Conservation (phyloP, 2,329 filamentous ascomycete species). For the Chrysoporthe puriensis region DNA sequence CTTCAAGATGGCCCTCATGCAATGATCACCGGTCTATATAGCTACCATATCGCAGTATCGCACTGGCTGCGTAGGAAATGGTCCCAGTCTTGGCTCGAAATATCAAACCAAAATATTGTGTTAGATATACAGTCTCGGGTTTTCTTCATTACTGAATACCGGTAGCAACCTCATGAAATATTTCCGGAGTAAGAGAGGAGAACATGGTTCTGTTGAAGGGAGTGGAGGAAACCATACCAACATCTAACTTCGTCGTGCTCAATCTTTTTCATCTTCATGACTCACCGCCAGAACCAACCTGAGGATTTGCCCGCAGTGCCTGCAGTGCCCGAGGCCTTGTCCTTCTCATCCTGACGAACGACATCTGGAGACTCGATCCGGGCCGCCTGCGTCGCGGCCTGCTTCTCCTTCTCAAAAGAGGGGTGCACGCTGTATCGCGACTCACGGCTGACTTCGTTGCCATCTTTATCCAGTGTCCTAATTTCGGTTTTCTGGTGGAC, state of each 20-base stretch:
- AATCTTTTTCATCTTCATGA: background rate
- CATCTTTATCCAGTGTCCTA: conserved; percentile 46
- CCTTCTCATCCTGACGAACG: conserved; percentile 23
- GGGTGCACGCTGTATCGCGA: conserved; percentile 39
- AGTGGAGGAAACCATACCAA: conserved; percentile 2
- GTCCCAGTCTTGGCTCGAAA: background rate
- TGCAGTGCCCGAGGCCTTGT: conserved; percentile 8
- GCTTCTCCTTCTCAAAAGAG: background rate
- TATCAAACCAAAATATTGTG: background rate
- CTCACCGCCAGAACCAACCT: conserved; percentile 32
- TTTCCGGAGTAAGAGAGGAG: background rate
- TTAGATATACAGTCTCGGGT: background rate
- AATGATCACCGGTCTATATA: background rate
- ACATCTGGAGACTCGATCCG: background rate
- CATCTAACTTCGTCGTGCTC: background rate
- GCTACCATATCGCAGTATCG: background rate
- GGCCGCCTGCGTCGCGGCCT: background rate
- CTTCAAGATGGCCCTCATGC: background rate
- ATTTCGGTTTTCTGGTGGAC: conserved; percentile 46
- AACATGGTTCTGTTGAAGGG: background rate
- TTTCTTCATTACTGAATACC: background rate
- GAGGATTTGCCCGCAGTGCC: conserved; percentile 14
- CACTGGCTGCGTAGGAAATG: background rate
- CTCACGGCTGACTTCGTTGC: conserved; percentile 45
- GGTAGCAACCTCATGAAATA: background rate